These are phyloP conservation scores for Suillus spraguei DNA, from an alignment of 768 basidiomycete genomes.

Conservation along the genomic window DNA sequence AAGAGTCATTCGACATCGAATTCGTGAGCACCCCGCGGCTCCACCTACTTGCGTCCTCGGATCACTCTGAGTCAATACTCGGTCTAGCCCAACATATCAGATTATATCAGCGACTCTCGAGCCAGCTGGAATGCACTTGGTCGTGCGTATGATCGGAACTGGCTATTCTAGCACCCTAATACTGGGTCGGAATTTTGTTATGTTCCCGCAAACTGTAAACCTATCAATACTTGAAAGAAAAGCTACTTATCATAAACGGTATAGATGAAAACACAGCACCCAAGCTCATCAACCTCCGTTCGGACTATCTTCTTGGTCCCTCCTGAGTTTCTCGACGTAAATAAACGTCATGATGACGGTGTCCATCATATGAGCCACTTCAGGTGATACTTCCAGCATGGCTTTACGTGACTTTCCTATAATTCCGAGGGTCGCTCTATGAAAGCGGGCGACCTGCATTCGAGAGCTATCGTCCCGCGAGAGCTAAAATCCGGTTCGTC, in stretches of 20 bases:
- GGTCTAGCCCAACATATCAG: no score
- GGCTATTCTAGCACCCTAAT: no score
- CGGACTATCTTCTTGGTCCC: neutral
- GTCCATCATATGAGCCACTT: slow-evolving; percentile 15
- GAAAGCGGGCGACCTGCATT: slow-evolving; percentile 26
- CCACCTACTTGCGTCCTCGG: no score
- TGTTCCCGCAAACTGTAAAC: no score
- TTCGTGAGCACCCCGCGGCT: no score
- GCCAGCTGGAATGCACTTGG: no score
- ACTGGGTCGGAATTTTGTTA: no score
- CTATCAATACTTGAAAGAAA: neutral
- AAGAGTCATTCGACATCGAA: no score
- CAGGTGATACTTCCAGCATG: slow-evolving; percentile 15
- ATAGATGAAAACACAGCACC: neutral
- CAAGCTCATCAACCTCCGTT: neutral
- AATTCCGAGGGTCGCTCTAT: slow-evolving; percentile 14
- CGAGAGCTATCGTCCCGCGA: slow-evolving; percentile 20
- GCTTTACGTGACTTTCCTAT: slow-evolving; percentile 12
- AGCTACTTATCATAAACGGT: neutral
- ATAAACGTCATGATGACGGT: slow-evolving; percentile 18
- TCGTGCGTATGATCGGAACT: no score
- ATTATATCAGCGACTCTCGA: no score
- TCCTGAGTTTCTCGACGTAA: slow-evolving; percentile 18
- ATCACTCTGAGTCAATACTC: no score
- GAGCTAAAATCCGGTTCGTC: neutral